These are phyloP conservation scores for Rhizophagus sp. DNA, from an alignment of 192 early-diverging fungal genomes.

Conservation along the genomic window DNA sequence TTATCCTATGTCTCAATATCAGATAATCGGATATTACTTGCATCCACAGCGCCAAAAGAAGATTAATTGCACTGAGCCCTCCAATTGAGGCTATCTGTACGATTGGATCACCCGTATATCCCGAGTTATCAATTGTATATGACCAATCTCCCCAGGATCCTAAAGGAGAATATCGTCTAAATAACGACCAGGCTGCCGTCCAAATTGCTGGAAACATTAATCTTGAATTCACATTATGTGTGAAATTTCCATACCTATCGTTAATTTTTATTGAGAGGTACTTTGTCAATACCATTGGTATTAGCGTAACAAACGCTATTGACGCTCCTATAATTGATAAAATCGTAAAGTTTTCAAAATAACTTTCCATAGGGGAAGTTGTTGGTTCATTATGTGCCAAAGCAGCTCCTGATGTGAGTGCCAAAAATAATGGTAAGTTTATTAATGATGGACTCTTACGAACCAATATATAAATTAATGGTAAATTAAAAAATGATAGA, in stretches of 20 bases:
- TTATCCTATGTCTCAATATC: not conserved
- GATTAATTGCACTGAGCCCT: not conserved
- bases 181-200: not conserved
- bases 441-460: not conserved
- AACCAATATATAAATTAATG: not conserved
- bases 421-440: not conserved
- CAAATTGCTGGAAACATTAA: slow-evolving; percentile 1
- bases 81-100: slow-evolving; percentile 6
- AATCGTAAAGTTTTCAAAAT: not conserved
- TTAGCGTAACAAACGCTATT: not conserved
- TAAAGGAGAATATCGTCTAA: slow-evolving; percentile 10
- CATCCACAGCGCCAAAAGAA: not conserved
- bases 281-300: not conserved
- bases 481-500: not conserved
- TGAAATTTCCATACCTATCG: not conserved
- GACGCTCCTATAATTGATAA: not conserved
- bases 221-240: not conserved
- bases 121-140: slow-evolving; percentile 9
- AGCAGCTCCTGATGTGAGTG: not conserved
- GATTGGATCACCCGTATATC: not conserved
- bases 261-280: not conserved
- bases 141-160: slow-evolving; percentile 32
- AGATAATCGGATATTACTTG: not conserved
- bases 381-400: not conserved
- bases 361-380: not conserved